These are phyloP conservation scores for Zalaria sp. DNA, from an alignment of 2,329 filamentous ascomycete genomes.

Conservation along the genomic window DNA sequence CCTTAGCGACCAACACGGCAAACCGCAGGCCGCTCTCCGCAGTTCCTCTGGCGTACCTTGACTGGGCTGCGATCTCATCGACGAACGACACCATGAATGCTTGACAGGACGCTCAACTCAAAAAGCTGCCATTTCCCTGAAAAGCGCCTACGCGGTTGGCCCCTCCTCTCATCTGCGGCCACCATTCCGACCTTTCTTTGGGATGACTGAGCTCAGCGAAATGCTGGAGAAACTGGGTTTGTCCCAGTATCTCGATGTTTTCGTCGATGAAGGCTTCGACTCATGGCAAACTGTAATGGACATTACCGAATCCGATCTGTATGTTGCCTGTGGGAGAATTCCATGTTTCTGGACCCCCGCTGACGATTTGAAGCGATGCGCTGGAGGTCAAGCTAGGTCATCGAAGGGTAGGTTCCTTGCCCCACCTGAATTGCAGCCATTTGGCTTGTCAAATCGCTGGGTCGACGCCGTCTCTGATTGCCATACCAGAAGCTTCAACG, in stretches of 20 bases:
- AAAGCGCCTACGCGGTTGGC: too few species aligned
- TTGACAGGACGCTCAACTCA: too few species aligned
- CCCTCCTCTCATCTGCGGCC: too few species aligned
- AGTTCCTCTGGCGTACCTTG: too few species aligned
- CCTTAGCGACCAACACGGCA: too few species aligned
- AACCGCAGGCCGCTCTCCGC: too few species aligned
- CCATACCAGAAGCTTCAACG: constrained; percentile 59
- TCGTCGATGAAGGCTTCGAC: constrained; percentile 70
- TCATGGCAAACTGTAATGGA: constrained; percentile 73
- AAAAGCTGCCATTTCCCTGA: too few species aligned
- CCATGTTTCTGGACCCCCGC: background rate
- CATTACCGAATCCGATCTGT: constrained; percentile 76
- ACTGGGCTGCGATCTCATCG: too few species aligned
- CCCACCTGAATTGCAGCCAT: background rate
- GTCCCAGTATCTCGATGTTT: constrained; percentile 58
- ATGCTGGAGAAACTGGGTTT: constrained; percentile 65
- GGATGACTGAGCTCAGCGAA: constrained; percentile 50
- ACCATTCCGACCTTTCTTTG: background rate
- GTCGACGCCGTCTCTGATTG: background rate
- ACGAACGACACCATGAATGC: too few species aligned
- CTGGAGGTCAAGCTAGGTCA: constrained; percentile 70
- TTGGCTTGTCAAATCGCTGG: constrained; percentile 4
- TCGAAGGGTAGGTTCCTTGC: constrained; percentile 48
- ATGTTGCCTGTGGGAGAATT: constrained; percentile 16
- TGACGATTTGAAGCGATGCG: constrained; percentile 40